Base-by-base conservation (phyloP, 345 rosid species). In the Citrus australasica region DNA sequence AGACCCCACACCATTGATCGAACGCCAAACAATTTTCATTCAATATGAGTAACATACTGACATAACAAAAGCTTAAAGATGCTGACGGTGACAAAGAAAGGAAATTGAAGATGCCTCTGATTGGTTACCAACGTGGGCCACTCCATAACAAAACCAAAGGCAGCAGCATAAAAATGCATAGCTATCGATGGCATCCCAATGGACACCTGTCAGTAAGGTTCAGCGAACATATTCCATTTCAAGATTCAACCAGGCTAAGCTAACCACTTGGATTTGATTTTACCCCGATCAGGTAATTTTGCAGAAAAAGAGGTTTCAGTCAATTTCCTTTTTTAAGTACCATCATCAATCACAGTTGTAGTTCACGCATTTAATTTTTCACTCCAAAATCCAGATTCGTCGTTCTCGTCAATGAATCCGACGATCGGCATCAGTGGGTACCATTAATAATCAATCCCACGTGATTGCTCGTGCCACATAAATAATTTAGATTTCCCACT, bases 141-240 rank as follows among this genome's bases (percentile, higher is more conserved):
- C 5, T 13, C 17, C 51, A 3, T 13, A 46, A 13, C 51, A 42
- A 42, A 42, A 42, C 48, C 48, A 11, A 42, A 42, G 48, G 48
- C 16, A 42, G 48, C 48, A 46, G 17, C 51, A 13, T 42, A 46
- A 46, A 11, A 13, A 46, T 3, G 51, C 51, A 13, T 46, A 71
- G 78, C 68, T 61, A 69, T 27, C 32, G 14, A 74, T 67, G 79
- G 75, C 69, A n/a, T 4, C 19, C 24, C 37, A 80, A 78, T 37
- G 74, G 78, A 76, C 78, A 73, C 27, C 78, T 73, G 71, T 71
- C 83, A 79, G 83, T 42, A 48, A 62, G 46, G 60, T 69, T 76
- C 80, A 71, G 75, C 58, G 30, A 60, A 65, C 32, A 67, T 71
- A 75, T 83, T 79, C 82, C 76, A 16, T 46, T 13, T 46, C 51